Percentiles rank a stretch among this genome's conserved stretches.
Conservation (phyloP, 2,329 filamentous ascomycete genomes). For the Penicillium corylophilum region DNA sequence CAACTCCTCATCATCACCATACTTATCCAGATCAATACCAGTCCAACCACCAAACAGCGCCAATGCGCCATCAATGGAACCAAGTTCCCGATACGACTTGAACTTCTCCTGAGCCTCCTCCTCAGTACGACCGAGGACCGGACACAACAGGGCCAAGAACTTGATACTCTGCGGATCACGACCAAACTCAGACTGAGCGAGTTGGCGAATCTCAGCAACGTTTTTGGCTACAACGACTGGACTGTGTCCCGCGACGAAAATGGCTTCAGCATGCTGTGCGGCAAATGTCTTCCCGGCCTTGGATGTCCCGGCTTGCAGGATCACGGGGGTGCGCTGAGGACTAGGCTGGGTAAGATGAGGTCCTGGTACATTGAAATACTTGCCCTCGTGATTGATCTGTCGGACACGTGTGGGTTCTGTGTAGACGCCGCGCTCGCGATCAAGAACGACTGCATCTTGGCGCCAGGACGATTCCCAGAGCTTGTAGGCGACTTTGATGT, state of each 20-base stretch:
- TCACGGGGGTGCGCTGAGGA: constrained; percentile 66
- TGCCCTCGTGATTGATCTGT: constrained; percentile 65
- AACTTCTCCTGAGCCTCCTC: constrained; percentile 67
- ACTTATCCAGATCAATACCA: constrained; percentile 62
- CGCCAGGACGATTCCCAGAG: constrained; percentile 67
- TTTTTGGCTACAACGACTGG: constrained; percentile 61
- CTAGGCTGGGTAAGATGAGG: constrained; percentile 66
- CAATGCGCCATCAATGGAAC: constrained; percentile 64
- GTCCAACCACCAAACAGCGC: constrained; percentile 75
- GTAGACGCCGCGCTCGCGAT: constrained; percentile 61
- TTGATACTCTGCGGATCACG: constrained; percentile 64
- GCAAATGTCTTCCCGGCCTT: constrained; percentile 66
- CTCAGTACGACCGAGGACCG: constrained; percentile 64
- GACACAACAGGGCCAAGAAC: constrained; percentile 65
- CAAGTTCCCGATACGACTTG: constrained; percentile 60
- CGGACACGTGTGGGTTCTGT: constrained; percentile 59
- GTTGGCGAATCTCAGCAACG: constrained; percentile 61
- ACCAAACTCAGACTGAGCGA: constrained; percentile 54
- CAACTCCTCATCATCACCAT: constrained; percentile 64
- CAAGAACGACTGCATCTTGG: constrained; percentile 62
- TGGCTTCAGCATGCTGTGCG: constrained; percentile 68
- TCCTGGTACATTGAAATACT: constrained; percentile 63
- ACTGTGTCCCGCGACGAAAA: constrained; percentile 67
- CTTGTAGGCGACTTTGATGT: constrained; percentile 64
- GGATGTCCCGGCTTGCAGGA: constrained; percentile 69